Percentiles rank a stretch among this genome's conserved stretches.
Conservation (phyloP, 2,329 filamentous ascomycete genomes). For the Truncatella angustata region DNA sequence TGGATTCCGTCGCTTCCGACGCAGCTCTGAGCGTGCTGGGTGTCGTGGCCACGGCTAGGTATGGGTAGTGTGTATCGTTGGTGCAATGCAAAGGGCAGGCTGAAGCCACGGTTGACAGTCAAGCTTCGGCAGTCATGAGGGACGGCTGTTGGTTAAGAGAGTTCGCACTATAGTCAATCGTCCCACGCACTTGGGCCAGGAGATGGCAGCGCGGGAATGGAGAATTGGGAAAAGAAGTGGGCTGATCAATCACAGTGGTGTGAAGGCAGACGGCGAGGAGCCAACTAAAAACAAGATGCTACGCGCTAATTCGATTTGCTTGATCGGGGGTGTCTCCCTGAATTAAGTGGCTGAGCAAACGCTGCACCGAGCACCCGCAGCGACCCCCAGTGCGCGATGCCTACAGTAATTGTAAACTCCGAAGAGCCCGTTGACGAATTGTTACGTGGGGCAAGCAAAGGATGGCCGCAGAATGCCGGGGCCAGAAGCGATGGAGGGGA, state of each 20-base stretch:
- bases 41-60: too few species aligned
- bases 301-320: constrained; percentile 11
- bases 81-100: too few species aligned
- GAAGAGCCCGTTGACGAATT: too few species aligned
- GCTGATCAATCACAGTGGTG: not conserved
- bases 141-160: not conserved
- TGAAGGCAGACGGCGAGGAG: not conserved
- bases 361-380: too few species aligned
- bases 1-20: not conserved
- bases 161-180: constrained; percentile 4
- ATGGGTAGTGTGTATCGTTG: too few species aligned
- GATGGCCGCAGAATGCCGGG: too few species aligned
- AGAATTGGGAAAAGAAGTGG: constrained; percentile 7
- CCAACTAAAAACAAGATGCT: constrained; percentile 13
- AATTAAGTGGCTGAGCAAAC: not conserved
- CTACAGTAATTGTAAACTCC: too few species aligned
- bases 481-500: too few species aligned
- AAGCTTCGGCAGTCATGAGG: not conserved
- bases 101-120: too few species aligned
- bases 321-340: not conserved
- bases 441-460: too few species aligned
- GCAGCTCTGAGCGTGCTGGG: not conserved
- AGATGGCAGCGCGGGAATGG: not conserved
- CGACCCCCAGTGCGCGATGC: too few species aligned
- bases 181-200: not conserved